phyloP scores from a whole-genome alignment of 208 protist species.

The Acanthamoeba healyi region DNA sequence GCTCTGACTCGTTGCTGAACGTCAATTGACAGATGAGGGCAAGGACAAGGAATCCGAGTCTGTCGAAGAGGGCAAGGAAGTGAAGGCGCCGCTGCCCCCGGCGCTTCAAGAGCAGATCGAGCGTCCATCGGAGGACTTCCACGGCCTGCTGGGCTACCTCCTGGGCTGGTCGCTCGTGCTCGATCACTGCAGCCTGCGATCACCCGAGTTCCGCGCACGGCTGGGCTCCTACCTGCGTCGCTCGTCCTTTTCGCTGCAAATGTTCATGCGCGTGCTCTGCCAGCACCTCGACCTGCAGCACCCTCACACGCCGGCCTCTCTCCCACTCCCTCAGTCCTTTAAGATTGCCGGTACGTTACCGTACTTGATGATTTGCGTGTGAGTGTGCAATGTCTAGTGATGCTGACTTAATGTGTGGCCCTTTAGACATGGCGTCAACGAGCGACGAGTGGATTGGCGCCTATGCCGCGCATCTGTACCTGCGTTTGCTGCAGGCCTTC shows the following conservation, averaged over 20 bases:
- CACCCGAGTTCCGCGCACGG: constrained; percentile 36
- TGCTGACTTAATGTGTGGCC: not conserved
- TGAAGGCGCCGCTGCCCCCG: constrained; percentile 4
- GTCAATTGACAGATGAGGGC: not conserved
- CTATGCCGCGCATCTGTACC: constrained; percentile 67
- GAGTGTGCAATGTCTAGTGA: not conserved
- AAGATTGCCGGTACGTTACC: constrained; percentile 34
- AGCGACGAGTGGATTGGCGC: constrained; percentile 52
- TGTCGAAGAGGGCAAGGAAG: constrained; percentile 20
- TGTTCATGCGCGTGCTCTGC: constrained; percentile 42
- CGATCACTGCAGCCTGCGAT: constrained; percentile 60
- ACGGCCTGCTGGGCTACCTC: constrained; percentile 65
- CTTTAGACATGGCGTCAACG: constrained; percentile 57
- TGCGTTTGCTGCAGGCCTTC: constrained; percentile 67
- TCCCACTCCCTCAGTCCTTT: constrained; percentile 36
- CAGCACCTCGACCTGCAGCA: constrained; percentile 72
- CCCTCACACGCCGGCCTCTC: not conserved
- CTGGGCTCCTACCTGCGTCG: constrained; percentile 56
- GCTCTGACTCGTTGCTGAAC: not conserved
- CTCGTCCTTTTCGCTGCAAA: constrained; percentile 1
- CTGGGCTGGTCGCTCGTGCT: constrained; percentile 73
- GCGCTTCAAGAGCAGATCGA: constrained; percentile 47
- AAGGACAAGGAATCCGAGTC: constrained; percentile 46
- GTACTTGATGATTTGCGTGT: not conserved
- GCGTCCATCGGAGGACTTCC: constrained; percentile 25